Evolutionary conservation across 2,329 filamentous ascomycete genomes (phyloP).

Genomic region (Colletotrichum orbiculare): DNA sequence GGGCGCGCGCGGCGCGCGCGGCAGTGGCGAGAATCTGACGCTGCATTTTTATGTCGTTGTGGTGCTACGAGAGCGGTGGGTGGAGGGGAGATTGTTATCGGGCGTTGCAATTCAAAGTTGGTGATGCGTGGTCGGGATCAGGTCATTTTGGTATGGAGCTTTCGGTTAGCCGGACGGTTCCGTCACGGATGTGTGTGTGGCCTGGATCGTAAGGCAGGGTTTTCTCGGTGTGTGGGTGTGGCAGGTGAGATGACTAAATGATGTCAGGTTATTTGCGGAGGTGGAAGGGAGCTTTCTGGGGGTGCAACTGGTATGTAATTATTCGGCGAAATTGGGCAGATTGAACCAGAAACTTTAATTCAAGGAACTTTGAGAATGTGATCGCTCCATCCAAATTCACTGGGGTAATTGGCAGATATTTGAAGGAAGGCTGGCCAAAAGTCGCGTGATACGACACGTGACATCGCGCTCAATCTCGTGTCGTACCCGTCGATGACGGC

Average conservation of each 20-base stretch:
- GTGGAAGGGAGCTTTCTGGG: constrained; percentile 18
- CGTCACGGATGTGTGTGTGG: constrained; percentile 30
- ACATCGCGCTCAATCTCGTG: constrained; percentile 27
- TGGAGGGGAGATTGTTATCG: constrained; percentile 30
- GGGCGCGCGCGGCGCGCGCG: constrained; percentile 70
- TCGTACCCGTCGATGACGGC: constrained; percentile 9
- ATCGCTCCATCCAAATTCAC: no score
- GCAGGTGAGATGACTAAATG: constrained; percentile 34
- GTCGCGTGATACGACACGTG: constrained; percentile 11
- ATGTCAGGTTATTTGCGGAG: constrained; percentile 33
- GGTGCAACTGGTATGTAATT: no score
- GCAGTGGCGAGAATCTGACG: constrained; percentile 70
- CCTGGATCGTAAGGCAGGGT: constrained; percentile 27
- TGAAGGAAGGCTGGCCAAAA: background rate
- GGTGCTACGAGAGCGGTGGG: constrained; percentile 19
- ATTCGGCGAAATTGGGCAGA: no score
- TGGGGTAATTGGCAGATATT: background rate
- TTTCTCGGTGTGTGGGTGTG: constrained; percentile 25
- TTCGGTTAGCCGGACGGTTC: constrained; percentile 34
- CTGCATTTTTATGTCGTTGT: constrained; percentile 66
- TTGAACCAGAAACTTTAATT: no score
- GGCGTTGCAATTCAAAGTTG: constrained; percentile 19
- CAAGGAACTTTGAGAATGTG: no score
- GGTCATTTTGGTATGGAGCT: constrained; percentile 39
- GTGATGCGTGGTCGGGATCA: constrained; percentile 38